phyloP scores from a whole-genome alignment of 2,329 filamentous ascomycete species.

The Neocatenulostroma microsporum region DNA sequence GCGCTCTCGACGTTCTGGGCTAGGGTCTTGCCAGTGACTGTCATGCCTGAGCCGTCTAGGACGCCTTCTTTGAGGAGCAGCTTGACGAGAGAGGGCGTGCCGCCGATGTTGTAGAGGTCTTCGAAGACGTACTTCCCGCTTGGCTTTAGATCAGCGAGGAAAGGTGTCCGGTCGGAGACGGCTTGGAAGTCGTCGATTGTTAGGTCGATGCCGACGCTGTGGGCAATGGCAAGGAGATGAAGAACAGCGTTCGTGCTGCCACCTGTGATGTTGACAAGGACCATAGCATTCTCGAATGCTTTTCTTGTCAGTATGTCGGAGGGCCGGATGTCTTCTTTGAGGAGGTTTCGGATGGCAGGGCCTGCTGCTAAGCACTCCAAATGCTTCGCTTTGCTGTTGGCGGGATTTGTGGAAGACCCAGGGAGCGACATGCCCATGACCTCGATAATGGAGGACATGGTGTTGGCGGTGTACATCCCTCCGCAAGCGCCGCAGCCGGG shows the following conservation, averaged over 20 bases:
- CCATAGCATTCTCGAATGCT: slow-evolving; percentile 46
- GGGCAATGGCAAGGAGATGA: slow-evolving; percentile 45
- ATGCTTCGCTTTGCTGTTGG: slow-evolving; percentile 44
- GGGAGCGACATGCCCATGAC: slow-evolving; percentile 45
- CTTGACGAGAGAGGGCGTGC: slow-evolving; percentile 44
- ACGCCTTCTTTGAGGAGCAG: slow-evolving; percentile 44
- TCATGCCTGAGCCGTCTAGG: slow-evolving; percentile 42
- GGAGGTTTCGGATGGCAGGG: slow-evolving; percentile 43
- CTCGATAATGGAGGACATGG: slow-evolving; percentile 46
- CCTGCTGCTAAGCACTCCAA: slow-evolving; percentile 44
- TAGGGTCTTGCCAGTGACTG: slow-evolving; percentile 44
- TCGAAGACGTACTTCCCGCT: slow-evolving; percentile 50
- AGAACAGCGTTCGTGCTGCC: slow-evolving; percentile 46
- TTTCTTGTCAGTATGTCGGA: slow-evolving; percentile 43
- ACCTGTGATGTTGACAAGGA: slow-evolving; percentile 43
- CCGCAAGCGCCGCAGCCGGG: slow-evolving; percentile 76
- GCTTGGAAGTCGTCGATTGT: slow-evolving; percentile 46
- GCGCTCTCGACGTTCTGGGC: slow-evolving; percentile 46
- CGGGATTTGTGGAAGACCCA: slow-evolving; percentile 45
- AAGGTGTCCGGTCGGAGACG: slow-evolving; percentile 43
- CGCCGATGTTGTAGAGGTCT: slow-evolving; percentile 51
- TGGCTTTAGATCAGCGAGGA: slow-evolving; percentile 46
- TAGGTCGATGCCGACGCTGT: slow-evolving; percentile 42
- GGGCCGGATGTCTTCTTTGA: slow-evolving; percentile 45
- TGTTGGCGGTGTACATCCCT: slow-evolving; percentile 60